Base-by-base conservation (phyloP, 1,284 basidiomycete genomes). In the Austroboletus novae-zelandiae region DNA sequence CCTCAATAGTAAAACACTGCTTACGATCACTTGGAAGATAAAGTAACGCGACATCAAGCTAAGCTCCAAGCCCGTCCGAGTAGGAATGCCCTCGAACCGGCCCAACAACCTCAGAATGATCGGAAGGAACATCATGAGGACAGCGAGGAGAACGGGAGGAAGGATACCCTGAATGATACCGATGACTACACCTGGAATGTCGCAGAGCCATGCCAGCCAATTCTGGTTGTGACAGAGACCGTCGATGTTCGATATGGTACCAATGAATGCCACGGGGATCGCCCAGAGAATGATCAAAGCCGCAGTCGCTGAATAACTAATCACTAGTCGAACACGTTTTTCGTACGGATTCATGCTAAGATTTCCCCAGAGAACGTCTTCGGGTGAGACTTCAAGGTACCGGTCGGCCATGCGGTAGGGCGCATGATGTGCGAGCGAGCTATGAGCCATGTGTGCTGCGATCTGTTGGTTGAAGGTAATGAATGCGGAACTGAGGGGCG, bases 391-490 rank as follows among this genome's bases (percentile, higher is more conserved):
- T 57, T 91, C 89, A 17, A 85, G 74, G 59, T 80, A 85, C 56
- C 81, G 83, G 45, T 72, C 68, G 14, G 71, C 66, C 84, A 93
- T 90, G 25, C 83, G 76, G 56, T 91, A 91, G 32, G 91, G 91
- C 52, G 85, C 81, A 59, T 92, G 84, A 63, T 94, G 89, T 3
- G 82, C 73, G 27, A 94, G 70, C 7, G 78, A 75, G 65, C 90
- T 83, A 17, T 78, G 78, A 1, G 90, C 91, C 66, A 95, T 76
- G 68, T 96, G 92, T n/a, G 92, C 92, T 1, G 91, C 91, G 57
- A 97, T 89, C 73, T 98, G 96, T 59, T 84, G 80, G 69, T 95
- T 86, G 79, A 98, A 99, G 29, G 92, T 87, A 54, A 99, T 80
- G 69, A 99, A 99, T 4, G 91, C 92, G 25, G 89, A 90, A 65